phyloP scores from a whole-genome alignment of 2,329 filamentous ascomycete species.

The Exophiala viscosa region DNA sequence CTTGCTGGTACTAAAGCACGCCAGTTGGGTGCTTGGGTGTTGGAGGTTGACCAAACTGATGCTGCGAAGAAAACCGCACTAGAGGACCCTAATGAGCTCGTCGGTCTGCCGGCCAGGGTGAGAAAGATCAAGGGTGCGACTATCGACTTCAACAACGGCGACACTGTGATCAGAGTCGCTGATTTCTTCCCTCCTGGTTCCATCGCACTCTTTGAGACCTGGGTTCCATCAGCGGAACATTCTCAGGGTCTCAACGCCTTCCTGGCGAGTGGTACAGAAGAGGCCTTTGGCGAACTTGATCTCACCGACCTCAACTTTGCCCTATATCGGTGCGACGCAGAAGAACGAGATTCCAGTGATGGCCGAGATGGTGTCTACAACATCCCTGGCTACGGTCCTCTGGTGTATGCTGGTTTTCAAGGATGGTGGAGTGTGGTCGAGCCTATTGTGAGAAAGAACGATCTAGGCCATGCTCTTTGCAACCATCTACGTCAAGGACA shows the following conservation, averaged over 20 bases:
- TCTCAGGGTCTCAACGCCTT: slow-evolving; percentile 78
- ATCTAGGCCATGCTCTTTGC: slow-evolving; percentile 88
- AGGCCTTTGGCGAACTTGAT: slow-evolving; percentile 70
- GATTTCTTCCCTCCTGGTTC: slow-evolving; percentile 88
- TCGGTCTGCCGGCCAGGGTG: slow-evolving; percentile 79
- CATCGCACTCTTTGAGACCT: slow-evolving; percentile 93
- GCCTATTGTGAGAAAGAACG: slow-evolving; percentile 79
- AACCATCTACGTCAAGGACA: slow-evolving; percentile 86
- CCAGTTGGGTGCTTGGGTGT: slow-evolving; percentile 83
- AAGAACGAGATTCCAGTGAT: slow-evolving; percentile 74
- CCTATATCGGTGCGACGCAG: slow-evolving; percentile 85
- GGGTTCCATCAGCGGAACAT: slow-evolving; percentile 84
- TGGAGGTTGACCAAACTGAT: slow-evolving; percentile 78
- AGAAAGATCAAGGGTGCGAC: slow-evolving; percentile 69
- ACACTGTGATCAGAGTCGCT: slow-evolving; percentile 75
- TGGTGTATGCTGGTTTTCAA: slow-evolving; percentile 95
- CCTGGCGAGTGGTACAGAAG: slow-evolving; percentile 74
- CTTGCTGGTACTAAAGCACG: slow-evolving; percentile 81
- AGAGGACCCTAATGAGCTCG: slow-evolving; percentile 67
- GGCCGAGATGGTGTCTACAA: slow-evolving; percentile 84
- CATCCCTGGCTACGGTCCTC: slow-evolving; percentile 75
- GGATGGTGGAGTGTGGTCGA: slow-evolving; percentile 96
- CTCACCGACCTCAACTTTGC: slow-evolving; percentile 86
- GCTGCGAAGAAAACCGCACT: slow-evolving; percentile 63
- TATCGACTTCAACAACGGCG: slow-evolving; percentile 67